These are phyloP conservation scores for Tetramitus jugosus DNA, from an alignment of 208 protist species.

Conservation along the genomic window DNA sequence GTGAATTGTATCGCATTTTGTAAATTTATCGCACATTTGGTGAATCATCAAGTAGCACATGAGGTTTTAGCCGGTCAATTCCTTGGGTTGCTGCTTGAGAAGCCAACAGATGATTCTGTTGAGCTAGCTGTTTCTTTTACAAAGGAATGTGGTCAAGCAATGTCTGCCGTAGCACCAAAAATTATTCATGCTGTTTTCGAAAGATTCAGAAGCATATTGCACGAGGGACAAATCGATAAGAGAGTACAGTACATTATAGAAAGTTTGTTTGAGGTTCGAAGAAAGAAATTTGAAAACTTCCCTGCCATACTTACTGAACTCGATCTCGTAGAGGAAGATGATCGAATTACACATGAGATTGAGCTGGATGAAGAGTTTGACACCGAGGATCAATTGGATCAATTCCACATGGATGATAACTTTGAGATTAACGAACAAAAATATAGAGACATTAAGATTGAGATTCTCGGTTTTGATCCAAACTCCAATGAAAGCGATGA, in stretches of 20 bases:
- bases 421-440: slow-evolving; percentile 80
- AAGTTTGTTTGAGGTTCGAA: slow-evolving; percentile 74
- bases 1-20: slow-evolving; percentile 48
- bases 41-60: slow-evolving; percentile 78
- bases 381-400: slow-evolving; percentile 68
- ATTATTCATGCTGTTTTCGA: slow-evolving; percentile 64
- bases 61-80: slow-evolving; percentile 68
- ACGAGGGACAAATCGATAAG: slow-evolving; percentile 82
- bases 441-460: slow-evolving; percentile 73
- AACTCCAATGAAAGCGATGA: slow-evolving; percentile 46
- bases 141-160: slow-evolving; percentile 50
- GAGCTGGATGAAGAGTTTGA: slow-evolving; percentile 77
- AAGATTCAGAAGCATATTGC: slow-evolving; percentile 65
- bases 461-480: slow-evolving; percentile 77
- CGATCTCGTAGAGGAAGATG: slow-evolving; percentile 79
- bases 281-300: slow-evolving; percentile 57
- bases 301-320: slow-evolving; percentile 62
- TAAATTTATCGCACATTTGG: slow-evolving; percentile 76
- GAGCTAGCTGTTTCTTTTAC: slow-evolving; percentile 77
- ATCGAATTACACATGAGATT: slow-evolving; percentile 87
- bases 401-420: slow-evolving; percentile 80
- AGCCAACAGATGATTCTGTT: slow-evolving; percentile 87
- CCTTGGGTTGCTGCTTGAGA: slow-evolving; percentile 66
- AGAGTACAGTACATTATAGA: slow-evolving; percentile 94
- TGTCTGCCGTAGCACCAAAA: slow-evolving; percentile 32